phyloP scores from a whole-genome alignment of 305 asterid genomes.

The Rubia tinctorum region DNA sequence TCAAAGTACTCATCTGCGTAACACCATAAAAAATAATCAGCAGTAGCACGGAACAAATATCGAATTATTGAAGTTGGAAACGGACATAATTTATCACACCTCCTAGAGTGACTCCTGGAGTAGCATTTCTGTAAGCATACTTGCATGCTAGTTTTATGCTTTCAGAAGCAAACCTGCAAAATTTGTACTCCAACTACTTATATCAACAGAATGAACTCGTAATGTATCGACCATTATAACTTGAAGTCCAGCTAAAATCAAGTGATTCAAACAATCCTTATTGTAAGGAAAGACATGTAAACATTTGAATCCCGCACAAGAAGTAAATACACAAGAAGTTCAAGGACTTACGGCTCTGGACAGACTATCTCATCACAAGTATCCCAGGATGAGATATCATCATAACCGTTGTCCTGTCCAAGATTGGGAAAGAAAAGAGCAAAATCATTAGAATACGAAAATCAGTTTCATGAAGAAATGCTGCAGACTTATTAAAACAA shows the following conservation, averaged over 20 bases:
- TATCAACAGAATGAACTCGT: neutral
- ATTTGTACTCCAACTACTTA: neutral
- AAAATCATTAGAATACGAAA: neutral
- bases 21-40: neutral
- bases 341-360: conserved; percentile 54
- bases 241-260: neutral
- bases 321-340: neutral
- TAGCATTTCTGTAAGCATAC: conserved; percentile 91
- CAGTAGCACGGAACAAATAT: neutral
- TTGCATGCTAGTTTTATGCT: conserved; percentile 72
- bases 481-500: neutral
- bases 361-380: conserved; percentile 62
- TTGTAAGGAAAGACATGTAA: no score
- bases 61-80: neutral
- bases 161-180: conserved; percentile 88
- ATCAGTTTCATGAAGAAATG: neutral
- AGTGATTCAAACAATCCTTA: neutral
- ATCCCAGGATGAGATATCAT: conserved; percentile 38
- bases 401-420: conserved; percentile 43
- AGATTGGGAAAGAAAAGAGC: neutral
- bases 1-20: conserved; percentile 78
- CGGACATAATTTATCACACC: conserved; percentile 45
- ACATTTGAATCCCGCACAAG: neutral
- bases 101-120: conserved; percentile 83
- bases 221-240: neutral